Percentiles rank a stretch among this genome's conserved stretches.
These are phyloP conservation scores for Henckelia pumila DNA, from an alignment of 257 asterid species.

Conservation along the genomic window DNA sequence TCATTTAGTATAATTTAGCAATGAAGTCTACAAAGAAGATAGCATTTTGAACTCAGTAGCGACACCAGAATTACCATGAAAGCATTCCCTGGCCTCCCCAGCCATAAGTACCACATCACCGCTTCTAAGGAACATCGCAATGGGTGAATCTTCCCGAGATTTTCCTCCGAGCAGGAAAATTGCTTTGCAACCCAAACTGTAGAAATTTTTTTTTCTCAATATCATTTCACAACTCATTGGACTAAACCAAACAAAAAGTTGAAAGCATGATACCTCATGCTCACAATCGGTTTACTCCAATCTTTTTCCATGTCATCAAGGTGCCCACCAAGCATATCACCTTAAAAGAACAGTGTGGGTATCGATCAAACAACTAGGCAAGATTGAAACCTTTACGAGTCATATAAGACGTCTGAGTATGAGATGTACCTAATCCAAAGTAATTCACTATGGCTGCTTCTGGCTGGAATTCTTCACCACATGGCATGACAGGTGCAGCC, in stretches of 20 bases:
- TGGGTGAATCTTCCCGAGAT: constrained; percentile 71
- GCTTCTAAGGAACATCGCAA: constrained; percentile 86
- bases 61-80: constrained; percentile 58
- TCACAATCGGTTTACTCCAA: constrained; percentile 97
- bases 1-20: neutral
- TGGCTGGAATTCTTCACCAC: constrained; percentile 67
- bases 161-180: constrained; percentile 93
- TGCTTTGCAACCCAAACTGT: constrained; percentile 95
- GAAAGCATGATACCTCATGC: constrained; percentile 70
- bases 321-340: constrained; percentile 96
- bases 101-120: constrained; percentile 95
- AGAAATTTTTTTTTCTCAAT: constrained; percentile 15
- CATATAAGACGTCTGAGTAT: constrained; percentile 10
- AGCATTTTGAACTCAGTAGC: neutral
- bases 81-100: constrained; percentile 92
- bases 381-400: neutral
- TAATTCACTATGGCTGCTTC: constrained; percentile 98
- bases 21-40: neutral
- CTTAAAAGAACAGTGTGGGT: constrained; percentile 31
- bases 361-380: neutral
- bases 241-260: constrained; percentile 9
- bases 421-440: constrained; percentile 63
- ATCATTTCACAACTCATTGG: neutral
- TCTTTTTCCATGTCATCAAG: constrained; percentile 98
- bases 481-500: constrained; percentile 83